A percentile compares a stretch with the other conserved stretches of the same genome.
These are phyloP conservation scores for Globisporangium cylindrosporum DNA, from an alignment of 352 stramenopile genomes.

Conservation along the genomic window DNA sequence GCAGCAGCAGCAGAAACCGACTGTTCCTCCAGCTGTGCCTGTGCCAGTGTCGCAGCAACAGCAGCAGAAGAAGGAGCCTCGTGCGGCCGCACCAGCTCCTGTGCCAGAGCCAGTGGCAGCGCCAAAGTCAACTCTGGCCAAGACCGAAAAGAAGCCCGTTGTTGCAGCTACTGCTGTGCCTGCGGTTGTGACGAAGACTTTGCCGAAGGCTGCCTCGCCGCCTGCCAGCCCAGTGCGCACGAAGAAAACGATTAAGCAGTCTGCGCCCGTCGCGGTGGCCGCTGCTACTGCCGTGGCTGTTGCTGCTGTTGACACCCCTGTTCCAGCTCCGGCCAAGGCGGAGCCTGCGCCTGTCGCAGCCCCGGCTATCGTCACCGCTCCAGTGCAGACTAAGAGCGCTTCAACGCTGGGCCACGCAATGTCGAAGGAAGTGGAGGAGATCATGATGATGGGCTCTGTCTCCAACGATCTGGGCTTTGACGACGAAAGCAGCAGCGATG, in stretches of 20 bases:
- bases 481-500: constrained; percentile 27
- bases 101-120: not conserved
- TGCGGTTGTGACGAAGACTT: not conserved
- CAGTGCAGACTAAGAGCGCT: not conserved
- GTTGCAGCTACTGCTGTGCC: not conserved
- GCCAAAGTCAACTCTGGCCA: not conserved
- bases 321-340: not conserved
- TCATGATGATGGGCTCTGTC: constrained; percentile 33
- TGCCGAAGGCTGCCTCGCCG: not conserved
- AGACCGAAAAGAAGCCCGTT: constrained; percentile 7
- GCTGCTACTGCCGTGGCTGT: not conserved
- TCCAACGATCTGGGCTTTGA: constrained; percentile 54
- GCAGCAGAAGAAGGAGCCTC: constrained; percentile 6
- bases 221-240: constrained; percentile 3
- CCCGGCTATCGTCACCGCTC: not conserved
- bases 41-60: constrained; percentile 8
- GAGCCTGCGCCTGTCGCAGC: not conserved
- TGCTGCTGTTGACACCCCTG: not conserved
- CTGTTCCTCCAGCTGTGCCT: not conserved
- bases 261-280: not conserved
- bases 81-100: constrained; percentile 14
- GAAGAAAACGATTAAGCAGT: constrained; percentile 6
- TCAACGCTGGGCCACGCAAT: constrained; percentile 12
- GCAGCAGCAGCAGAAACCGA: constrained; percentile 5
- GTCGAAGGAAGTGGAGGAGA: constrained; percentile 22